Conservation (phyloP, 2,329 filamentous ascomycete species). For the Pseudogymnoascus sp. region DNA sequence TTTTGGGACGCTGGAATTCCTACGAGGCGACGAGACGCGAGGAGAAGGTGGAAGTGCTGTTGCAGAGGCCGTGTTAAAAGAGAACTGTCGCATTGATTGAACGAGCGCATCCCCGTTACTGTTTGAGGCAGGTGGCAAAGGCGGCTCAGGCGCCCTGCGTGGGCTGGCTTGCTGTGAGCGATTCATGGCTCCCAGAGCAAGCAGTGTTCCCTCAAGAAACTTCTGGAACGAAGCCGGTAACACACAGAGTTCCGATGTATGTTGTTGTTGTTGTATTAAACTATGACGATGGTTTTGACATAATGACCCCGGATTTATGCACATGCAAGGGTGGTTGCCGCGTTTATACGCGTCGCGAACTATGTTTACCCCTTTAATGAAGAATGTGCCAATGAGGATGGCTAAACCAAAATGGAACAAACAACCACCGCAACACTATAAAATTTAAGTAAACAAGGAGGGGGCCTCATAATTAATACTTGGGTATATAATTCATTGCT, state of each 20-base stretch:
- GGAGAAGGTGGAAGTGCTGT: conserved; percentile 11
- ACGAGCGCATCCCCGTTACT: conserved; percentile 29
- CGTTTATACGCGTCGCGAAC: conserved; percentile 1
- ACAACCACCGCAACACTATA: neutral
- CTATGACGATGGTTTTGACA: conserved; percentile 8
- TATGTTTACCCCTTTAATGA: neutral
- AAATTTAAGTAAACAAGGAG: neutral
- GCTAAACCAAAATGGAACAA: neutral
- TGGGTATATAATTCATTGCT: conserved; percentile 4
- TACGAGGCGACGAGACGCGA: neutral
- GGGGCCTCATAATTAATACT: neutral
- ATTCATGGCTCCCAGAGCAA: neutral
- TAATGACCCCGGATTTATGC: conserved; percentile 5
- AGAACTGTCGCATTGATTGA: conserved; percentile 39
- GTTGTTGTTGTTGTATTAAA: conserved; percentile 1
- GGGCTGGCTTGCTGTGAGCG: conserved; percentile 1
- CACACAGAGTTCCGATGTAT: neutral
- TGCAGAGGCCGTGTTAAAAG: conserved; percentile 16
- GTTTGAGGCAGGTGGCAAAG: conserved; percentile 14
- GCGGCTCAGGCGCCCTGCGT: conserved; percentile 8
- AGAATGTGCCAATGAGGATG: neutral
- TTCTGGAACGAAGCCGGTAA: neutral
- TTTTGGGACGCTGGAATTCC: conserved; percentile 3
- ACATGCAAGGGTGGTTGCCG: conserved; percentile 5
- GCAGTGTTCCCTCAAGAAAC: neutral